Evolutionary conservation across 179 eudicot species (phyloP).

Genomic region (Beta corolliflora): DNA sequence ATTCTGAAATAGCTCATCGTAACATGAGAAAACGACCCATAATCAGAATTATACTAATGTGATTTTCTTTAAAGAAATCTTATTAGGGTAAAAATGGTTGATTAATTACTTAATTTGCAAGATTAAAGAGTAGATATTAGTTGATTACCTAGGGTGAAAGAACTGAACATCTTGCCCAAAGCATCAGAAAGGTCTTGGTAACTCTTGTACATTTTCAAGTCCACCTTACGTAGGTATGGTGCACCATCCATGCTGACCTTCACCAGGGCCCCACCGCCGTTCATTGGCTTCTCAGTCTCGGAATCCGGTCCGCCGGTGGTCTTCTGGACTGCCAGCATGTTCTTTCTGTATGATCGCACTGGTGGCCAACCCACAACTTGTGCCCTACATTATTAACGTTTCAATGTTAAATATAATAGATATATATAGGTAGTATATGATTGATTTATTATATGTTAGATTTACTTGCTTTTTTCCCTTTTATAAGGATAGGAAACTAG

Average conservation of each 20-base stretch:
- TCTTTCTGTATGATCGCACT: slow-evolving; percentile 75
- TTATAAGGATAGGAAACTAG: too few species aligned
- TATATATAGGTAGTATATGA: background rate
- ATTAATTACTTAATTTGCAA: background rate
- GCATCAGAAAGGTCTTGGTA: slow-evolving; percentile 66
- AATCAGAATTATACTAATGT: too few species aligned
- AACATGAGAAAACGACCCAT: too few species aligned
- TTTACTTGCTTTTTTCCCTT: background rate
- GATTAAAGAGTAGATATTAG: background rate
- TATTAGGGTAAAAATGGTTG: background rate
- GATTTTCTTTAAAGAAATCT: too few species aligned
- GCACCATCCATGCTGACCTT: slow-evolving; percentile 78
- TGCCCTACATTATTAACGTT: slow-evolving; percentile 45
- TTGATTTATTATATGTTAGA: background rate
- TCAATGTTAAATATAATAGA: background rate
- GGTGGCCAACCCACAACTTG: slow-evolving; percentile 96
- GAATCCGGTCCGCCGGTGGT: slow-evolving; percentile 28
- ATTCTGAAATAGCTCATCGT: too few species aligned
- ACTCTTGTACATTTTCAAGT: slow-evolving; percentile 55
- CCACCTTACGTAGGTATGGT: slow-evolving; percentile 71
- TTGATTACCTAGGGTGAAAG: slow-evolving; percentile 56
- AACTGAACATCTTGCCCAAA: slow-evolving; percentile 65
- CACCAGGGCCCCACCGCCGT: slow-evolving; percentile 40
- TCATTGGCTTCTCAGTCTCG: slow-evolving; percentile 28
- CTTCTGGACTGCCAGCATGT: slow-evolving; percentile 52